Conservation (phyloP, 169 alveolate species). For the Eimeria necatrix region DNA sequence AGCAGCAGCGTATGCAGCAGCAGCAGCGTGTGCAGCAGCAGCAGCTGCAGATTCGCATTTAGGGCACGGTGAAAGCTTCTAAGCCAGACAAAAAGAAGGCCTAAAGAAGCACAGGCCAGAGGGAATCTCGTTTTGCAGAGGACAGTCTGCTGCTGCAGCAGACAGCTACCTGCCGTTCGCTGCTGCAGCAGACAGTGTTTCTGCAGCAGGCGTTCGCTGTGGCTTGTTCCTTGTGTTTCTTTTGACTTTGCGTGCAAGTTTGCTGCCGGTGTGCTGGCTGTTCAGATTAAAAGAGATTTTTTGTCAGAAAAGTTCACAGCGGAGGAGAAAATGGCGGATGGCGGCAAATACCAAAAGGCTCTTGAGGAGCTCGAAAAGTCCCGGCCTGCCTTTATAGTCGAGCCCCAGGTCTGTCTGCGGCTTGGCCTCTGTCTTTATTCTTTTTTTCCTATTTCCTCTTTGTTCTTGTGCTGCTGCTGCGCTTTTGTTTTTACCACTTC, state of each 20-base stretch:
- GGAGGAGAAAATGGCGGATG: neutral
- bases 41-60: too few species aligned
- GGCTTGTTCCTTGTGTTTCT: too few species aligned
- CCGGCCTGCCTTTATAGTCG: constrained; percentile 65
- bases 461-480: neutral
- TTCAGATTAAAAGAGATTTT: neutral
- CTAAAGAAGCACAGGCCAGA: neutral
- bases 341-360: neutral
- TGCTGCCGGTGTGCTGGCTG: too few species aligned
- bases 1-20: too few species aligned
- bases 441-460: neutral
- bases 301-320: constrained; percentile 24
- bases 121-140: neutral
- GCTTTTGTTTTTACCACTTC: too few species aligned
- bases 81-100: neutral
- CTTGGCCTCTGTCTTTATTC: neutral
- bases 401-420: constrained; percentile 34
- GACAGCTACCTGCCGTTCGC: neutral
- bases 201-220: too few species aligned
- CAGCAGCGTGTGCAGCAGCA: too few species aligned
- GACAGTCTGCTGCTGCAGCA: neutral
- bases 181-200: too few species aligned
- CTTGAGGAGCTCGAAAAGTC: constrained; percentile 1
- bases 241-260: too few species aligned
- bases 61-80: neutral